Evolutionary conservation across 2,329 filamentous ascomycete genomes (phyloP).

Genomic region (Cylindrodendrum hubeiense): DNA sequence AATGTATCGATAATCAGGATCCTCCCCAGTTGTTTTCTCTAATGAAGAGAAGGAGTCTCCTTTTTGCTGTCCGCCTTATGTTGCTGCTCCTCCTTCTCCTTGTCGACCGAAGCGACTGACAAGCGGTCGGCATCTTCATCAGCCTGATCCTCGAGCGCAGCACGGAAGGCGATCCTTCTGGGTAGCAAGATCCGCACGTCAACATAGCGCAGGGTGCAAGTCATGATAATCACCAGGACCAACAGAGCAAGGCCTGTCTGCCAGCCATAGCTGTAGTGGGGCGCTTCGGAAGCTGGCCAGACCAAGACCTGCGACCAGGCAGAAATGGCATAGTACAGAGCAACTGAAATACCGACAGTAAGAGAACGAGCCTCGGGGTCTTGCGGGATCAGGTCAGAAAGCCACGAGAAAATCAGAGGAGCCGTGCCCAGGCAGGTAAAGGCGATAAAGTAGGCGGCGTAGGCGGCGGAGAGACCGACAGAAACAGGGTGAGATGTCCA

Average conservation of each 20-base stretch:
- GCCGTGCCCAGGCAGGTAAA: slow-evolving; percentile 56
- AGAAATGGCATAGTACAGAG: slow-evolving; percentile 24
- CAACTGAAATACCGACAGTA: slow-evolving; percentile 23
- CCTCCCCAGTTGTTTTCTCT: too few relatives aligned
- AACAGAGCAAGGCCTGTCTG: slow-evolving; percentile 21
- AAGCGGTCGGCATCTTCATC: neutral
- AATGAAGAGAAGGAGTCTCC: neutral
- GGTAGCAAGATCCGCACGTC: slow-evolving; percentile 16
- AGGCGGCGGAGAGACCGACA: slow-evolving; percentile 59
- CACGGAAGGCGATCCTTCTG: slow-evolving; percentile 12
- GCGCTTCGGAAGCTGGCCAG: slow-evolving; percentile 28
- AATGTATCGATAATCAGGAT: too few relatives aligned
- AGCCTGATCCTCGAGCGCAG: neutral
- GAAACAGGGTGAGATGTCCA: slow-evolving; percentile 61
- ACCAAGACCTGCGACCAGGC: slow-evolving; percentile 25
- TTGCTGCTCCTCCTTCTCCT: slow-evolving; percentile 5
- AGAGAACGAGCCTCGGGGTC: slow-evolving; percentile 24
- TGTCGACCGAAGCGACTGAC: neutral
- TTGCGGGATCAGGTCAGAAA: slow-evolving; percentile 21
- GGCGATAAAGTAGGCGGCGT: slow-evolving; percentile 64
- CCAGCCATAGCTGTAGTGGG: slow-evolving; percentile 28
- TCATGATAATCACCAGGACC: slow-evolving; percentile 23
- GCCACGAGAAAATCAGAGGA: slow-evolving; percentile 55
- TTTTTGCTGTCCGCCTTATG: neutral
- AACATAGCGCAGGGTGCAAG: slow-evolving; percentile 19